Percentiles rank a stretch among this genome's conserved stretches.
These are phyloP conservation scores for Diplodia sapinea DNA, from an alignment of 2,329 filamentous ascomycete species.

Conservation along the genomic window DNA sequence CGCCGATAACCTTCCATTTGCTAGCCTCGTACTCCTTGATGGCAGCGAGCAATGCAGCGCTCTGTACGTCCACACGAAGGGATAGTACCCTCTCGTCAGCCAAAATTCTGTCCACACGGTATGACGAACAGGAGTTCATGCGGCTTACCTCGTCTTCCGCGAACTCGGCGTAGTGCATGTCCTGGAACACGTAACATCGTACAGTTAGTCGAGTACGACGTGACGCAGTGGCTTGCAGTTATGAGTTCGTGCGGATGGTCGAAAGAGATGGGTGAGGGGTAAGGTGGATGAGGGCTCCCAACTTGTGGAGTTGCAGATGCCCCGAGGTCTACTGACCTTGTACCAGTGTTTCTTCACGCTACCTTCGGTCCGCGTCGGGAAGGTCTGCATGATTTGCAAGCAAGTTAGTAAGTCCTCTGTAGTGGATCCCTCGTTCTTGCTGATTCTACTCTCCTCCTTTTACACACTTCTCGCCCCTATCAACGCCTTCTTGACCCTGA, in stretches of 20 bases:
- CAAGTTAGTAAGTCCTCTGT: constrained; percentile 12
- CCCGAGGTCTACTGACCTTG: constrained; percentile 61
- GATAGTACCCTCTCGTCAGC: constrained; percentile 28
- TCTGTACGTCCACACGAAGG: constrained; percentile 49
- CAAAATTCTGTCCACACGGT: constrained; percentile 3
- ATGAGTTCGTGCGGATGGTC: neutral
- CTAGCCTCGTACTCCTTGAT: constrained; percentile 99
- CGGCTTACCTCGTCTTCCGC: constrained; percentile 87
- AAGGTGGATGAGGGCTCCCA: neutral
- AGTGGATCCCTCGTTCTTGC: neutral
- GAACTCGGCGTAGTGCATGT: constrained; percentile 99
- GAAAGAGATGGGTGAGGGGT: constrained; percentile 2
- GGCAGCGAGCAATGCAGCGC: constrained; percentile 80
- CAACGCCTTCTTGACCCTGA: neutral
- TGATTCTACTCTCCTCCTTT: neutral
- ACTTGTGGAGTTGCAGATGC: constrained; percentile 1
- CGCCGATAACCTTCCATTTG: constrained; percentile 97
- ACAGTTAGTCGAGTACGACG: constrained; percentile 25
- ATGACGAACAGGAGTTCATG: constrained; percentile 31
- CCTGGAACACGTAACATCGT: constrained; percentile 58
- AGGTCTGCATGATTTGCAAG: constrained; percentile 65
- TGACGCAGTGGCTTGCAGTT: constrained; percentile 21
- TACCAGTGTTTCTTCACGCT: constrained; percentile 99
- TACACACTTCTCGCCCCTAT: neutral
- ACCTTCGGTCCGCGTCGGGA: constrained; percentile 90